Conservation (phyloP, 257 asterid genomes). For the Nicotiana paniculata region DNA sequence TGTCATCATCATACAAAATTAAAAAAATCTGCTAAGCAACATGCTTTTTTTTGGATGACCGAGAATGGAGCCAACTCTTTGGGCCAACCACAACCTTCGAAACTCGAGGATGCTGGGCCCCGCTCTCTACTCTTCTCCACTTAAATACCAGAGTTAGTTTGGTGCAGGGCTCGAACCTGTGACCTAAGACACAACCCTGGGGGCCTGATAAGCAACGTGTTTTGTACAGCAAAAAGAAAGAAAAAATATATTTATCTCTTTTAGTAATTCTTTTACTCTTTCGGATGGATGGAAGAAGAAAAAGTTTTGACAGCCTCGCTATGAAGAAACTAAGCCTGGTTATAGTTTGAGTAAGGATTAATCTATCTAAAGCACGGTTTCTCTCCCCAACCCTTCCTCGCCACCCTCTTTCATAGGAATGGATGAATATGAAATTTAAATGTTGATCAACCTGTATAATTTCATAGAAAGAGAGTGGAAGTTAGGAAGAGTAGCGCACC, state of each 20-base stretch:
- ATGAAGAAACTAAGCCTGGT: not conserved
- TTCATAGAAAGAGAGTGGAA: not conserved
- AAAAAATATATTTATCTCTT: not conserved
- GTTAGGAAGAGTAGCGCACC: conserved; percentile 47
- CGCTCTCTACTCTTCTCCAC: too few species aligned
- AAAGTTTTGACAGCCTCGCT: not conserved
- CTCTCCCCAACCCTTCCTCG: not conserved
- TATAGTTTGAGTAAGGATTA: not conserved
- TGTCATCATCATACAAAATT: too few species aligned
- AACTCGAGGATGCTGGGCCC: too few species aligned
- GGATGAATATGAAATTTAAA: not conserved
- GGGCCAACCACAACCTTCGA: too few species aligned
- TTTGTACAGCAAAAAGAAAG: not conserved
- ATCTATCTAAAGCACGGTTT: not conserved
- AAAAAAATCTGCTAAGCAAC: too few species aligned
- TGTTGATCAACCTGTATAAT: not conserved
- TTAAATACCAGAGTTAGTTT: too few species aligned
- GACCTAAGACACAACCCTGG: too few species aligned
- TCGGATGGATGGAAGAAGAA: too few species aligned
- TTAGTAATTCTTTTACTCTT: not conserved
- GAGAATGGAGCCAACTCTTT: too few species aligned
- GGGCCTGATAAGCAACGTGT: not conserved
- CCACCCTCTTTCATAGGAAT: not conserved
- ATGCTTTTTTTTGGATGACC: too few species aligned
- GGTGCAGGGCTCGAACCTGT: too few species aligned